Evolutionary conservation across 1,284 basidiomycete genomes (phyloP).

Genomic region (Apiotrichum gamsii): DNA sequence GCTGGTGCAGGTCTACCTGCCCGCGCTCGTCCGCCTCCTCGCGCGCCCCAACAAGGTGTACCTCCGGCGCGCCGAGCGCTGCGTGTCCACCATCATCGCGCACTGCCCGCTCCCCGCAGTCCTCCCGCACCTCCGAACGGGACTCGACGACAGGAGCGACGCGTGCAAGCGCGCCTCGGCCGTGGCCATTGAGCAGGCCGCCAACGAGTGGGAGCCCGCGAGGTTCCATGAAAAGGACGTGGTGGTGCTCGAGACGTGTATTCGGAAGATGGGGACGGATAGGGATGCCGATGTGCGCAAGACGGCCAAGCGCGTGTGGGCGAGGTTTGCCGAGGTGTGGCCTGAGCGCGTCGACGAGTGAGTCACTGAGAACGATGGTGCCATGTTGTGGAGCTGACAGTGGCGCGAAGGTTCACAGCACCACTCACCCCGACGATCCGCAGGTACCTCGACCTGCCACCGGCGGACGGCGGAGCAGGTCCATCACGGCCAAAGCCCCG

Average conservation of each 20-base stretch:
- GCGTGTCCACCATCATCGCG: slow-evolving; percentile 46
- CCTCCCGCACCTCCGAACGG: slow-evolving; percentile 41
- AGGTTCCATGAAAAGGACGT: slow-evolving; percentile 37
- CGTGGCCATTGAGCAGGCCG: slow-evolving; percentile 25
- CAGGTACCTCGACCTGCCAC: slow-evolving; percentile 45
- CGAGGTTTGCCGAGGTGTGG: slow-evolving; percentile 43
- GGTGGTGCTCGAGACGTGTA: slow-evolving; percentile 42
- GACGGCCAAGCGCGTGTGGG: slow-evolving; percentile 48
- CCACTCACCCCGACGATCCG: slow-evolving; percentile 49
- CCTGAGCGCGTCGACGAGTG: slow-evolving; percentile 49
- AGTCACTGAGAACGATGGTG: slow-evolving; percentile 26
- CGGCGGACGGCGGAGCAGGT: slow-evolving; percentile 11
- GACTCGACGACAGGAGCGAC: slow-evolving; percentile 46
- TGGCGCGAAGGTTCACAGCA: slow-evolving; percentile 42
- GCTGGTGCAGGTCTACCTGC: slow-evolving; percentile 48
- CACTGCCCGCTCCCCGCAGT: slow-evolving; percentile 45
- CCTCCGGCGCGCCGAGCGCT: slow-evolving; percentile 49
- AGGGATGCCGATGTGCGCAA: slow-evolving; percentile 50
- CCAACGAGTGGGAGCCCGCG: slow-evolving; percentile 34
- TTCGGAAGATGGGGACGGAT: slow-evolving; percentile 48
- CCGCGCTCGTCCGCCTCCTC: slow-evolving; percentile 48
- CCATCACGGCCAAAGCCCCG: slow-evolving; percentile 13
- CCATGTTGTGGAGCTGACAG: too few species aligned
- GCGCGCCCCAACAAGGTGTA: slow-evolving; percentile 52
- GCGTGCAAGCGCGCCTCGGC: slow-evolving; percentile 39